Evolutionary conservation across 768 basidiomycete species (phyloP), one percentile per base, ranked within the genome.

Genomic region (Agaricus subrufescens): DNA sequence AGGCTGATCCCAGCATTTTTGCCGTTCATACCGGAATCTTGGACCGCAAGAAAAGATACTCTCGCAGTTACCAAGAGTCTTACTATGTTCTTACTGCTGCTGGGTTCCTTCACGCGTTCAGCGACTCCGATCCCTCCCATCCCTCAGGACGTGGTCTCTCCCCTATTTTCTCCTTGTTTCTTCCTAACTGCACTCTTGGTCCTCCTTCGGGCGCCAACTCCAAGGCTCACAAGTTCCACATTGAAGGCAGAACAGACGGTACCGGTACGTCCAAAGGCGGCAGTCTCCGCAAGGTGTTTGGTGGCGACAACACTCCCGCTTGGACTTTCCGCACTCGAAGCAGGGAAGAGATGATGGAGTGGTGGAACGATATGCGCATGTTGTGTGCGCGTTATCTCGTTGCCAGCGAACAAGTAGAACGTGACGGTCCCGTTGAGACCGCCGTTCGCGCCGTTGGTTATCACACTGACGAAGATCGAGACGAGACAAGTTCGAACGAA

Each of bases 361-460:
- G 97, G 92, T 99, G 97, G 97, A 98, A 98, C 66, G 97, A 98
- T 67, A 78, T 95, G 40, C 73, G 91, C 58, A 94, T 95, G 92
- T 75, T 96, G 40, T 95, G 94, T 64, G 93, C 94, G 23, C 72
- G 93, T 59, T 98, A 97, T 68, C 80, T 99, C 52, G 92, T 98
- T 40, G 94, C 94, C 34, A 91, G 88, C 61, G 97, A 98, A 74
- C 81, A 85, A 67, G 89, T 98, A 73, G 92, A 97, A 73, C 78
- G 97, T 44, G 86, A 85, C 39, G 97, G 96, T 2, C 94, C 94
- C 0, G 89, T 98, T 27, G 91, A 89, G 34, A 91, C 92, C 12
- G 96, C 94, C 26, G 97, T 99, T 15, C 76, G 94, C 50, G 80
- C 86, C 2, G 94, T 81, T 1, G 96, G 96, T 37, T 98, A 94